Conservation (phyloP, 1,284 basidiomycete genomes). For the Apiotrichum montevideense region DNA sequence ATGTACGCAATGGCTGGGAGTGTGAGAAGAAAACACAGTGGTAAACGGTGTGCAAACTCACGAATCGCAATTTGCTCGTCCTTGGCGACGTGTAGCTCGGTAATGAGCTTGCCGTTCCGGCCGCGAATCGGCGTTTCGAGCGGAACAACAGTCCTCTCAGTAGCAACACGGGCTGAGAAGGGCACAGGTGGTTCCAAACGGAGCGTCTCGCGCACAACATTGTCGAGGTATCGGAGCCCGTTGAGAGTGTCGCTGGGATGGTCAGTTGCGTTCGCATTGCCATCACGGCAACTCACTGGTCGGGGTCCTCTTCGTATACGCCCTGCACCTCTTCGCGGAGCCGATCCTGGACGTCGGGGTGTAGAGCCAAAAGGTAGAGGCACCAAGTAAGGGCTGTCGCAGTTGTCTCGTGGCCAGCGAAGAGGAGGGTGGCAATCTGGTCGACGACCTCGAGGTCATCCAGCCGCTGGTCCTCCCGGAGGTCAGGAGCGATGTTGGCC, state of each 20-base stretch:
- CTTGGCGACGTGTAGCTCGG: conserved; percentile 30
- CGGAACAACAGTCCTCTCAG: conserved; percentile 58
- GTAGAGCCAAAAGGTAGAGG: conserved; percentile 52
- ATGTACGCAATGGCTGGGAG: conserved; percentile 50
- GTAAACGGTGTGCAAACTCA: conserved; percentile 48
- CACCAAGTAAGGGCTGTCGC: conserved; percentile 53
- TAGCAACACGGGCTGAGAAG: conserved; percentile 38
- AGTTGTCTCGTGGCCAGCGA: conserved; percentile 68
- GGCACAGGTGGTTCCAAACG: conserved; percentile 62
- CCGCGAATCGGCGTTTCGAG: conserved; percentile 48
- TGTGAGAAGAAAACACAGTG: conserved; percentile 13
- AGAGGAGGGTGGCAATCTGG: conserved; percentile 69
- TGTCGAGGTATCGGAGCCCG: conserved; percentile 55
- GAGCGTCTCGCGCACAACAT: conserved; percentile 62
- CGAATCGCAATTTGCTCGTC: conserved; percentile 38
- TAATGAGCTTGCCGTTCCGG: conserved; percentile 44
- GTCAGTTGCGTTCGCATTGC: too few species aligned
- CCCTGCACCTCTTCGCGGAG: conserved; percentile 55
- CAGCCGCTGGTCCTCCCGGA: conserved; percentile 55
- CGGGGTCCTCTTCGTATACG: conserved; percentile 5
- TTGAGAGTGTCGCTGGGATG: conserved; percentile 6
- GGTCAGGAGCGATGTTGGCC: conserved; percentile 56
- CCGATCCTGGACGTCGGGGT: conserved; percentile 53
- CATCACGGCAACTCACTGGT: background rate
- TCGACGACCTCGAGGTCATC: conserved; percentile 61